A percentile compares a stretch with the other conserved stretches of the same genome.
These are phyloP conservation scores for Aspergillus mulundensis DNA, from an alignment of 495 filamentous ascomycete species.

Conservation along the genomic window DNA sequence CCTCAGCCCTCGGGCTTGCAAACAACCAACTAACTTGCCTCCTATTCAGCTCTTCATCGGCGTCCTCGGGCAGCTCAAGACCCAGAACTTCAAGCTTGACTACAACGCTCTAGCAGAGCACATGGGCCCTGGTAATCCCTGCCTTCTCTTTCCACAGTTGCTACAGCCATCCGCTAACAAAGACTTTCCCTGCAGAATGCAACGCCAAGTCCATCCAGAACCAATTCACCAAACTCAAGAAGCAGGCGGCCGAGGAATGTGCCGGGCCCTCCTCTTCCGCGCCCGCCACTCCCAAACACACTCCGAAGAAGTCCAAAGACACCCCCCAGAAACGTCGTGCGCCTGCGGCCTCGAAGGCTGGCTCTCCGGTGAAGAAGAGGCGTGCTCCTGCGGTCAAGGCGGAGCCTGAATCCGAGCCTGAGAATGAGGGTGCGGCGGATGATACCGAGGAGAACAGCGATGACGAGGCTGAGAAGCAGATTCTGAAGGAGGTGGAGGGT, in stretches of 20 bases:
- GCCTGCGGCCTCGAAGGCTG: background rate
- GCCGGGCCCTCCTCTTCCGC: background rate
- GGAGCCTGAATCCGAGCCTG: too few species aligned
- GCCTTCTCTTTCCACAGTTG: too few species aligned
- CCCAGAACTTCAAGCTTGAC: too few species aligned
- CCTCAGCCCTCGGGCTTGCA: too few species aligned
- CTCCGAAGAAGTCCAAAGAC: too few species aligned
- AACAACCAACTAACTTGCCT: too few species aligned
- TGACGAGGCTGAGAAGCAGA: background rate
- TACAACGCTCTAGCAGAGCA: too few species aligned
- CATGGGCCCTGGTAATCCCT: too few species aligned
- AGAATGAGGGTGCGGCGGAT: too few species aligned
- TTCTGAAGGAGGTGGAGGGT: background rate
- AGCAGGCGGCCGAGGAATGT: background rate
- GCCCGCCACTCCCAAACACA: background rate
- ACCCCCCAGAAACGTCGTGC: background rate
- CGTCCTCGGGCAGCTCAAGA: too few species aligned
- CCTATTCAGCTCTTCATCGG: too few species aligned
- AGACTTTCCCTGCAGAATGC: background rate
- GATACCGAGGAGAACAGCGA: background rate
- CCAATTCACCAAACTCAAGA: background rate
- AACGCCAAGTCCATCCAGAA: background rate
- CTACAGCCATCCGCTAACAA: background rate
- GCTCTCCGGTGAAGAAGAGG: background rate
- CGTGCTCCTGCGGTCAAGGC: background rate